A percentile compares a stretch with the other conserved stretches of the same genome.
These are phyloP conservation scores for Russula brevipes DNA, from an alignment of 768 basidiomycete genomes.

Conservation along the genomic window DNA sequence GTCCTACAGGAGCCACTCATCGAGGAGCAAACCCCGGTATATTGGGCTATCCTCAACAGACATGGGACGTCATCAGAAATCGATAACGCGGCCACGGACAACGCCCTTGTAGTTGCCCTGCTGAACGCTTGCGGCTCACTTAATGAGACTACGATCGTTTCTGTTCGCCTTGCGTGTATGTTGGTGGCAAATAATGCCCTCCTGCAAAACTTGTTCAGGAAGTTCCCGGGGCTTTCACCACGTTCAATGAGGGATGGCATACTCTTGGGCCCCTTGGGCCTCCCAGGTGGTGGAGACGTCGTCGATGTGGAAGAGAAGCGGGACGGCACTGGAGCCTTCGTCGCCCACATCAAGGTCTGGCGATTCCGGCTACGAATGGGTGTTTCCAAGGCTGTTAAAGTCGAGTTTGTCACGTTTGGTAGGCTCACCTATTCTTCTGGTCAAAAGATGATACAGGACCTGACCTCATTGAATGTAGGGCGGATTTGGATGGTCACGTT, in stretches of 20 bases:
- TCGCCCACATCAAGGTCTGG: slow-evolving; percentile 45
- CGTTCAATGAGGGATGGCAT: slow-evolving; percentile 49
- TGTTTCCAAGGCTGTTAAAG: slow-evolving; percentile 46
- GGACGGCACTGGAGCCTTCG: slow-evolving; percentile 42
- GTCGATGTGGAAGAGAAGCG: slow-evolving; percentile 47
- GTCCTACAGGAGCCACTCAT: slow-evolving; percentile 59
- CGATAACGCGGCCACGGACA: slow-evolving; percentile 18
- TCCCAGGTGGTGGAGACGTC: slow-evolving; percentile 42
- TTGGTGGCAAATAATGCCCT: slow-evolving; percentile 54
- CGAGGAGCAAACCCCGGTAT: slow-evolving; percentile 60
- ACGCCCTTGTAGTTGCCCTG: slow-evolving; percentile 44
- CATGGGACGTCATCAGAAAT: slow-evolving; percentile 26
- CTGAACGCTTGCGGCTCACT: slow-evolving; percentile 41
- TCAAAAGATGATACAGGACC: not conserved
- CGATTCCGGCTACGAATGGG: slow-evolving; percentile 68
- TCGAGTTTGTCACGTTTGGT: slow-evolving; percentile 67
- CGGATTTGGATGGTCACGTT: slow-evolving; percentile 56
- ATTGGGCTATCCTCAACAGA: slow-evolving; percentile 66
- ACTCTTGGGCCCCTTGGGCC: slow-evolving; percentile 31
- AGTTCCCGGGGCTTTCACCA: slow-evolving; percentile 46
- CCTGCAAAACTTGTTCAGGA: slow-evolving; percentile 50
- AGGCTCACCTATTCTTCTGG: slow-evolving; percentile 2
- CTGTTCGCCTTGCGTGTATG: slow-evolving; percentile 63
- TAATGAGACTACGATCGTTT: slow-evolving; percentile 31
- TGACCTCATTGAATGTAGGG: slow-evolving; percentile 32